Percentiles rank a stretch among this genome's conserved stretches.
Evolutionary conservation across 1,284 basidiomycete genomes (phyloP).

Genomic region (Ustilago tritici): DNA sequence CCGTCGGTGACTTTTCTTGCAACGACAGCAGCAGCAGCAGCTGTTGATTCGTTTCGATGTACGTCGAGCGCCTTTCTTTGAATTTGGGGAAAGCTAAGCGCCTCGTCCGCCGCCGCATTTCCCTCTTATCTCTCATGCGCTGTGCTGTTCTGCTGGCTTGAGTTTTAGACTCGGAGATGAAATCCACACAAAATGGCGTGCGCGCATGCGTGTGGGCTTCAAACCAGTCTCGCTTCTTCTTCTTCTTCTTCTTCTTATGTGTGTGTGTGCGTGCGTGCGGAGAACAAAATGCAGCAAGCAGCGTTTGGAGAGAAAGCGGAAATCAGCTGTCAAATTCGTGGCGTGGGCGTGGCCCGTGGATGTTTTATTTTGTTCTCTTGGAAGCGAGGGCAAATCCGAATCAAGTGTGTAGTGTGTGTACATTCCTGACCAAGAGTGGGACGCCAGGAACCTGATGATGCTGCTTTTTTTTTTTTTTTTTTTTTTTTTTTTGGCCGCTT

Average conservation of each 20-base stretch:
- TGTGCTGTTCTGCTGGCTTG: conserved; percentile 4
- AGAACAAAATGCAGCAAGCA: not conserved
- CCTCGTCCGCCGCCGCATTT: not conserved
- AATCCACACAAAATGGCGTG: not conserved
- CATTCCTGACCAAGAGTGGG: too few relatives aligned
- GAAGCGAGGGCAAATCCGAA: conserved; percentile 3
- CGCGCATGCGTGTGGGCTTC: not conserved
- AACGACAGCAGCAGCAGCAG: not conserved
- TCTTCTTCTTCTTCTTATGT: not conserved
- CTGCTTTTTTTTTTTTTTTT: too few relatives aligned
- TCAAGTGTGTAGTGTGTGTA: not conserved
- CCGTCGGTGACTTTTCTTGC: conserved; percentile 1
- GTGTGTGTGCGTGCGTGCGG: not conserved
- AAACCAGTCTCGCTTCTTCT: not conserved
- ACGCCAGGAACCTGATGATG: not conserved
- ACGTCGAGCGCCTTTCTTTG: not conserved
- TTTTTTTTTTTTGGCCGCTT: too few relatives aligned
- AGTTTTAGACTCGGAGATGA: conserved; percentile 1
- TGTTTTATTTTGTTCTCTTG: not conserved
- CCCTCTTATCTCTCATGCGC: too few relatives aligned
- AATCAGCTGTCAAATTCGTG: conserved; percentile 1
- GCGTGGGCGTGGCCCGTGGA: not conserved
- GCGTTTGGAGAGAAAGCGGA: too few relatives aligned
- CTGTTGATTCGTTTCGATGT: conserved; percentile 2
- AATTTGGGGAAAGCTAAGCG: conserved; percentile 1